Conservation (phyloP, 331 rosid genomes). For the Telfairia occidentalis region DNA sequence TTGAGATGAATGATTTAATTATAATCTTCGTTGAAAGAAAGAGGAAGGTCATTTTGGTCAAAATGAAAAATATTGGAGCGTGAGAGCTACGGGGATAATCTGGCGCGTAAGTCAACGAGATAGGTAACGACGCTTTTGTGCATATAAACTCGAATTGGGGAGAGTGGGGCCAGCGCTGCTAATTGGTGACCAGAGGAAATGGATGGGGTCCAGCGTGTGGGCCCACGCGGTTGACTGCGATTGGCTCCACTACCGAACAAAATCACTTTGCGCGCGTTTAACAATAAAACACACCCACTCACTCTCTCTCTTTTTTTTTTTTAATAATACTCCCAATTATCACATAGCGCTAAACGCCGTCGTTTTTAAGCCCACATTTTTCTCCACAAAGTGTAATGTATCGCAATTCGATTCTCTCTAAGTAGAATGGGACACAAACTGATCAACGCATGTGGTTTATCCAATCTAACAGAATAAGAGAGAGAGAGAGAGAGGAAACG, state of each 20-base stretch:
- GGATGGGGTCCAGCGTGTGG: slow-evolving; percentile 8
- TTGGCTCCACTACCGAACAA: not conserved
- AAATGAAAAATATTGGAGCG: not conserved
- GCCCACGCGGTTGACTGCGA: slow-evolving; percentile 4
- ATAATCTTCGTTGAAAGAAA: not conserved
- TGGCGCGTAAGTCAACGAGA: slow-evolving; percentile 1
- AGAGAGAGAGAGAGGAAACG: not conserved
- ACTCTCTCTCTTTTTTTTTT: not conserved
- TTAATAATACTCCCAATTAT: not conserved
- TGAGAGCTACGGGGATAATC: not conserved
- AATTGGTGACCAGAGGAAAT: slow-evolving; percentile 7
- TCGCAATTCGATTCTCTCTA: not conserved
- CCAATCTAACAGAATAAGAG: not conserved
- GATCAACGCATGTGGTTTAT: not conserved
- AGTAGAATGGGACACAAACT: not conserved
- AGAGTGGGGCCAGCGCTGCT: not conserved
- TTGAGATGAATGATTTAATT: not conserved
- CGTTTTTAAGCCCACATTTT: not conserved
- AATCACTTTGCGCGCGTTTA: not conserved
- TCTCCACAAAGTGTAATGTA: not conserved
- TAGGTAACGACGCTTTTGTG: not conserved
- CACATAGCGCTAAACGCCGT: not conserved
- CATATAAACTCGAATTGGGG: not conserved
- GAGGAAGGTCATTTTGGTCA: not conserved
- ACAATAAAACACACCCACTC: not conserved